phyloP scores from a whole-genome alignment of 306 rosid species.

The Hippophae tibetana region DNA sequence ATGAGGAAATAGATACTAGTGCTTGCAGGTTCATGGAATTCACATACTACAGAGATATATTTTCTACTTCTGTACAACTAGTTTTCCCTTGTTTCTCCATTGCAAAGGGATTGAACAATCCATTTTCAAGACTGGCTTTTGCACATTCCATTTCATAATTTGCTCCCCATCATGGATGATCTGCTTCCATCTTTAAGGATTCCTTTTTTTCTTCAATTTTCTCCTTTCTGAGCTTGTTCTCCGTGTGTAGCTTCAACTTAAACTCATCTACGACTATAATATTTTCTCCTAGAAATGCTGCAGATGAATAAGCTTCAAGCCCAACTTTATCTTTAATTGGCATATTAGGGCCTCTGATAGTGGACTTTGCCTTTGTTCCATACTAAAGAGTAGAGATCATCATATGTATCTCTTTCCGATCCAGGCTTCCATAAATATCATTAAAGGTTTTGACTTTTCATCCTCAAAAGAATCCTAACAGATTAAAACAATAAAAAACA shows the following conservation, averaged over 20 bases:
- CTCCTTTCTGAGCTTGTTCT: conserved; percentile 77
- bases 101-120: conserved; percentile 92
- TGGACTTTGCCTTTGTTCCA: conserved; percentile 96
- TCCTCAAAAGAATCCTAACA: conserved; percentile 92
- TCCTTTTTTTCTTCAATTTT: conserved; percentile 63
- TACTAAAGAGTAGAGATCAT: conserved; percentile 90
- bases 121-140: conserved; percentile 66
- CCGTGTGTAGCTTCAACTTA: conserved; percentile 76
- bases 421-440: conserved; percentile 97
- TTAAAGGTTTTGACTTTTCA: conserved; percentile 80
- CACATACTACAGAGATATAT: conserved; percentile 87
- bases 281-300: conserved; percentile 77
- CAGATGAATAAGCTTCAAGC: conserved; percentile 60
- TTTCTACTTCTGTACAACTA: conserved; percentile 78
- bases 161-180: conserved; percentile 81
- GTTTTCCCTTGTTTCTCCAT: conserved; percentile 91
- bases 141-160: conserved; percentile 80
- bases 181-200: conserved; percentile 75
- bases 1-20: conserved; percentile 40
- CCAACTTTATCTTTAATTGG: conserved; percentile 56
- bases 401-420: conserved; percentile 91
- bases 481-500: conserved; percentile 6
- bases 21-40: conserved; percentile 59
- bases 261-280: conserved; percentile 90
- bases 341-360: conserved; percentile 80